A percentile compares a stretch with the other conserved stretches of the same genome.
Conservation (phyloP, 2,329 filamentous ascomycete species). For the Nemania abortiva region DNA sequence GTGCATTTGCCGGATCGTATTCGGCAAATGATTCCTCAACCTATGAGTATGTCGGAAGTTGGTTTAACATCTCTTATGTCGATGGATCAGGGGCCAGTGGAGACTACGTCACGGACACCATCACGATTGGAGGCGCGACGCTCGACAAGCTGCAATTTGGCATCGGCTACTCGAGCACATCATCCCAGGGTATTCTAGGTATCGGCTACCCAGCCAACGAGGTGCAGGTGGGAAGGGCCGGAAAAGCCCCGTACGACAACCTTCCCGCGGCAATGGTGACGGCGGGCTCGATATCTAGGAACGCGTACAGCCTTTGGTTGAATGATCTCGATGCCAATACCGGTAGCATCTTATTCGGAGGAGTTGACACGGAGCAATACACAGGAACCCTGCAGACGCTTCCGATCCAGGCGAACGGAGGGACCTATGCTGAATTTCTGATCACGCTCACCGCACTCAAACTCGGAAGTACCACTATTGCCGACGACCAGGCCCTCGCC, state of each 20-base stretch:
- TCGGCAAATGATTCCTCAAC: slow-evolving; percentile 78
- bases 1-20: slow-evolving; percentile 74
- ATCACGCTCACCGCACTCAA: slow-evolving; percentile 74
- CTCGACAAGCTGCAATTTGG: slow-evolving; percentile 76
- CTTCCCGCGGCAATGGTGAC: slow-evolving; percentile 74
- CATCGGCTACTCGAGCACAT: slow-evolving; percentile 73
- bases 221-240: slow-evolving; percentile 72
- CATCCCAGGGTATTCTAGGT: slow-evolving; percentile 80
- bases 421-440: slow-evolving; percentile 71
- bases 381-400: slow-evolving; percentile 72
- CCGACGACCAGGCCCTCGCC: slow-evolving; percentile 65
- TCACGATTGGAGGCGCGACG: slow-evolving; percentile 68
- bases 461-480: slow-evolving; percentile 58
- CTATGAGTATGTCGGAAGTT: slow-evolving; percentile 77
- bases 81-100: slow-evolving; percentile 83
- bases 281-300: slow-evolving; percentile 71
- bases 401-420: slow-evolving; percentile 69
- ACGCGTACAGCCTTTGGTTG: slow-evolving; percentile 80
- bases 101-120: slow-evolving; percentile 82
- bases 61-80: slow-evolving; percentile 90
- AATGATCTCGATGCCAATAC: slow-evolving; percentile 75
- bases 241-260: slow-evolving; percentile 71
- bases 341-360: slow-evolving; percentile 80
- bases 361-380: slow-evolving; percentile 76
- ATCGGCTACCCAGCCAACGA: slow-evolving; percentile 87